A percentile compares a stretch with the other conserved stretches of the same genome.
These are phyloP conservation scores for Yarrowia deformans DNA, from an alignment of 805 yeast species.

Conservation along the genomic window DNA sequence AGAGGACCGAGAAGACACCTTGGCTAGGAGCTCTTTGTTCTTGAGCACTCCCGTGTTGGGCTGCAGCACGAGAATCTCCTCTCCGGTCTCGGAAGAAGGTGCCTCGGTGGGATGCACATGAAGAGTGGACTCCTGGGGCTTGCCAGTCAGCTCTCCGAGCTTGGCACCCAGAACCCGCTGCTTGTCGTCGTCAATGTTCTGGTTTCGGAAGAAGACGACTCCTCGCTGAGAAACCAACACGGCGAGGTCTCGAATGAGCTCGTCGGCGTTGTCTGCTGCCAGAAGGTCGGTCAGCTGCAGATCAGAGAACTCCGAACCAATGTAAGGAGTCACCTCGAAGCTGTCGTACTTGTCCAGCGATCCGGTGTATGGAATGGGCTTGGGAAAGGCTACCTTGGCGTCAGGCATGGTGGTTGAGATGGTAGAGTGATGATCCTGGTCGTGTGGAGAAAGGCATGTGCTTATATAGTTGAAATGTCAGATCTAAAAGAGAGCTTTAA, in stretches of 20 bases:
- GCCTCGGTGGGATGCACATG: slow-evolving; percentile 50
- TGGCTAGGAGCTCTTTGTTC: not conserved
- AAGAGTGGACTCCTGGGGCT: slow-evolving; percentile 47
- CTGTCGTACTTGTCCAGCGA: slow-evolving; percentile 47
- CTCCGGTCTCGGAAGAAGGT: slow-evolving; percentile 47
- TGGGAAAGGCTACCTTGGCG: slow-evolving; percentile 21
- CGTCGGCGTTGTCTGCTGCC: slow-evolving; percentile 44
- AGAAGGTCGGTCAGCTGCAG: slow-evolving; percentile 47
- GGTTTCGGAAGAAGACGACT: slow-evolving; percentile 61
- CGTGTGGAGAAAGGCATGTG: not conserved
- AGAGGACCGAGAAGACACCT: slow-evolving; percentile 33
- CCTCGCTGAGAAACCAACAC: slow-evolving; percentile 57
- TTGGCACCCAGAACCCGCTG: slow-evolving; percentile 47
- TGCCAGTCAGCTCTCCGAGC: slow-evolving; percentile 48
- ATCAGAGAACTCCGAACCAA: slow-evolving; percentile 49
- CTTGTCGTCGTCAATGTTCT: slow-evolving; percentile 48
- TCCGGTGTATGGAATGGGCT: slow-evolving; percentile 43
- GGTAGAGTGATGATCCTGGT: not conserved
- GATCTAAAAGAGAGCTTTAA: slow-evolving; percentile 1
- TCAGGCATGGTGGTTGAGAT: slow-evolving; percentile 22
- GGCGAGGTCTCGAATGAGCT: slow-evolving; percentile 55
- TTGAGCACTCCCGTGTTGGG: slow-evolving; percentile 1
- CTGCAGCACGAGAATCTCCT: slow-evolving; percentile 42
- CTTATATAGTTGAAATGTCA: slow-evolving; percentile 1
- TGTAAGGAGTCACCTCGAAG: slow-evolving; percentile 48